Base-by-base conservation (phyloP, 2,329 filamentous ascomycete species). In the Ophiostoma ips region DNA sequence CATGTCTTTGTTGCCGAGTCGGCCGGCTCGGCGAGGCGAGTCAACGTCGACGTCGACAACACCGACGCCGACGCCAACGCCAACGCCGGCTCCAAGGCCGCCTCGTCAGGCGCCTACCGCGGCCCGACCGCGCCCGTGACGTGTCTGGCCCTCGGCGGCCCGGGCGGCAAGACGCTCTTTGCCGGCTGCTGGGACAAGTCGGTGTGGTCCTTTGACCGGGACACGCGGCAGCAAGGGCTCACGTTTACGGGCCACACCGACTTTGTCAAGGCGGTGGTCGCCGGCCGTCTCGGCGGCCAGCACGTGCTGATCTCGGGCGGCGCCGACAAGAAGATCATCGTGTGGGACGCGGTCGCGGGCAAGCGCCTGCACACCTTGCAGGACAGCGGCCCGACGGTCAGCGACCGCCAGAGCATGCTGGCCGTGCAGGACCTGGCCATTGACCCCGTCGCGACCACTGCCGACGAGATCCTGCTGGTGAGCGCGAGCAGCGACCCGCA, bases 101-200 rank as follows among this genome's bases (percentile, higher is more conserved):
- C n/a, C 7, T 45, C 43, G 48, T 19, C 52, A 0, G 61, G 68
- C 13, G 64, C 72, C 4, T 94, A 84, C 61, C 76, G 77, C 60
- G 87, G 87, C 2, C 86, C 89, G 16, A 76, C 75, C 43, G 83
- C 87, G 3, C 92, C 92, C 1, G 71, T 95, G 10, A 90, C 87
- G 10, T 85, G 83, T 57, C 66, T 94, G 28, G 79, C 84, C 15
- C 70, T 87, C 34, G 81, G 77, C 41, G 75, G 79, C 13, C 63
- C 69, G 4, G 68, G 68, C 24, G 71, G 70, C 53, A 66, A 64
- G 47, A 83, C 74, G 1, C 62, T 95, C 11, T 95, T 87, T 64
- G 87, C 87, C 21, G 90, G 89, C 33, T 92, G 83, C 52, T 98
- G 92, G 92, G 90, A 98, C 67, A 95, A 94, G 68, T 75, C 79